Base-by-base conservation (phyloP, 768 basidiomycete genomes). In the Fomitopsis serialis region DNA sequence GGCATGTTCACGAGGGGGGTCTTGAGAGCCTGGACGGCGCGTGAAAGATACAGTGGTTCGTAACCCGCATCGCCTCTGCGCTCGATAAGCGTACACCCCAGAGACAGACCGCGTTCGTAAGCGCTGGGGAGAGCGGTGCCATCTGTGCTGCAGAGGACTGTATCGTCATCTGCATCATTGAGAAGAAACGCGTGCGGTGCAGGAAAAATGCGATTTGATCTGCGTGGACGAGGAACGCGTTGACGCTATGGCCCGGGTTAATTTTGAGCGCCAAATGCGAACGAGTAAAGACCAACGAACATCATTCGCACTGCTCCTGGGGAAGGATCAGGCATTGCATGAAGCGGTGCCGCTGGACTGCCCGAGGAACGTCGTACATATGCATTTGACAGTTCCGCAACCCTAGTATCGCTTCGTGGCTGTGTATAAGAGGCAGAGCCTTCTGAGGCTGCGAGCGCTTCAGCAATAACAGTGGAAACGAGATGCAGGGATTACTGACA, bases 131-230 rank as follows among this genome's bases (percentile, higher is more conserved):
- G 54, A 54, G 35, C 22, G 21, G n/a, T 58, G 72, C 0, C 21
- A 3, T 4, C 9, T 40, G 48, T 4, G 57, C 54, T 37, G 60
- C 63, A 42, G 21, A 34, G 27, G 21, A 47, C 34, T 32, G 22
- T 13, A 19, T 36, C n/a, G 48, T 19, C 34, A 27, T 23, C 24
- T 22, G 21, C 34, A 40, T 40, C 37, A 70, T 62, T 4, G 71
- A 48, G 17, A 66, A 68, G 52, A 87, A 80, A 3, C 81, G 75
- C 5, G 67, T 58, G 2, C 68, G 43, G 56, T 81, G 67, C 52
- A 91, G 78, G 66, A 89, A 90, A 61, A 89, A 82, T 4, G 85
- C 85, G 53, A 87, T 75, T 58, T 82, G 76, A 34, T 72, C 64
- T 0, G 78, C 74, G 58, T 87, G 75, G 15, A 77, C 78, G 11